Base-by-base conservation (phyloP, 169 alveolate species). In the Plasmodium ovale region DNA sequence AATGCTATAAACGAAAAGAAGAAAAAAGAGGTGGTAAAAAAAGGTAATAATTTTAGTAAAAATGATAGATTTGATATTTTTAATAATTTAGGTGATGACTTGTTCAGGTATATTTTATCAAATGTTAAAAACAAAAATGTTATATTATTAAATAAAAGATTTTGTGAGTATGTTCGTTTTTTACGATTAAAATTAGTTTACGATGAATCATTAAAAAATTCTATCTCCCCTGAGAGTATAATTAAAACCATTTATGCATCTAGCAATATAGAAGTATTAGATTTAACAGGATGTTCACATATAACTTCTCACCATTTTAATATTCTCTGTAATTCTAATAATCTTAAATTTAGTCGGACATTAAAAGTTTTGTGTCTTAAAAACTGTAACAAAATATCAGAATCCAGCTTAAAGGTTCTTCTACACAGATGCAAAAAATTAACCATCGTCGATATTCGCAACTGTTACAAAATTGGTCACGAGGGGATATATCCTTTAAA, bases 221-320 rank as follows among this genome's bases (percentile, higher is more conserved):
- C 89, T 5, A 79, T 79, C 2, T 51, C 89, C 4, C 82, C 89
- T 9, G 89, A 79, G 12, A 79, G 89, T 29, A 62, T 79, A 47
- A 49, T 79, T 19, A 79, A 79, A 64, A 79, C 89, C 9, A 53
- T 79, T 19, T 79, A 65, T 29, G 14, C 59, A 9, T 79, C 89
- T 33, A 51, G 35, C 10, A 79, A 65, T 0, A 23, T 79, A 16
- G 64, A 79, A 5, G 42, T 79, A 27, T 35, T 79, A 37, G 89
- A 79, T 4, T 70, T 79, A 9, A 65, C 89, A 6, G 89, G 89
- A 4, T 79, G 89, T 33, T 64, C 89, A 2, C 89, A 79, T 42
- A 29, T 79, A 54, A 51, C 84, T 0, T 79, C 89, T 5, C 89
- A 79, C 29, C 89, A 79, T 79, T 79, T 79, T 79, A 33, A 65